These are phyloP conservation scores for Quercus mongolica DNA, from an alignment of 306 rosid genomes.

Conservation along the genomic window DNA sequence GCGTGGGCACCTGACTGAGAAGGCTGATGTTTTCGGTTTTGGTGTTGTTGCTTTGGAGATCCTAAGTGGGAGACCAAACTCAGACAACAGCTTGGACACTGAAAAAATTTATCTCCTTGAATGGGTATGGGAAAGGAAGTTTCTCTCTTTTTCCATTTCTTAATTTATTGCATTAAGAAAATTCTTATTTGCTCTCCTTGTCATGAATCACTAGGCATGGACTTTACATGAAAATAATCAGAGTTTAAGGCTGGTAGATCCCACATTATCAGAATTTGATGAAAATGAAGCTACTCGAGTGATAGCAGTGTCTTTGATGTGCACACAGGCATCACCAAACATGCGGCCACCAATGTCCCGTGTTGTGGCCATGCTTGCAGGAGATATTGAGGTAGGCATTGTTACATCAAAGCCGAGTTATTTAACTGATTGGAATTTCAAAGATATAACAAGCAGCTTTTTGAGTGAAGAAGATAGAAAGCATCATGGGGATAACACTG, in stretches of 20 bases:
- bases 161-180: too few species aligned
- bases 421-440: conserved; percentile 60
- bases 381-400: conserved; percentile 49
- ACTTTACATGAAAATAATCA: conserved; percentile 44
- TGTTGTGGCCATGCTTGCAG: conserved; percentile 69
- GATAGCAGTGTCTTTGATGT: conserved; percentile 49
- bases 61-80: conserved; percentile 72
- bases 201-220: conserved; percentile 45
- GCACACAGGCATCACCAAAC: conserved; percentile 65
- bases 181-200: too few species aligned
- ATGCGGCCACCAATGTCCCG: conserved; percentile 65
- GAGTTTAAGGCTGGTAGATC: conserved; percentile 42
- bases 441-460: conserved; percentile 28
- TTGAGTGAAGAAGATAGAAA: conserved; percentile 6
- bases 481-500: conserved; percentile 16
- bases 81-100: conserved; percentile 51
- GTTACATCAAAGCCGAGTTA: conserved; percentile 56
- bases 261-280: conserved; percentile 30
- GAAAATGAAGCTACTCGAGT: conserved; percentile 44
- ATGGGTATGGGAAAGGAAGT: conserved; percentile 41
- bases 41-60: conserved; percentile 80
- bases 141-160: background rate
- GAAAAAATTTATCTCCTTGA: conserved; percentile 66
- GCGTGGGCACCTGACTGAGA: conserved; percentile 88
- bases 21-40: conserved; percentile 77